Evolutionary conservation across 2,329 filamentous ascomycete genomes (phyloP), one percentile per base, ranked within the genome.

Genomic region (Xylaria arbuscula): DNA sequence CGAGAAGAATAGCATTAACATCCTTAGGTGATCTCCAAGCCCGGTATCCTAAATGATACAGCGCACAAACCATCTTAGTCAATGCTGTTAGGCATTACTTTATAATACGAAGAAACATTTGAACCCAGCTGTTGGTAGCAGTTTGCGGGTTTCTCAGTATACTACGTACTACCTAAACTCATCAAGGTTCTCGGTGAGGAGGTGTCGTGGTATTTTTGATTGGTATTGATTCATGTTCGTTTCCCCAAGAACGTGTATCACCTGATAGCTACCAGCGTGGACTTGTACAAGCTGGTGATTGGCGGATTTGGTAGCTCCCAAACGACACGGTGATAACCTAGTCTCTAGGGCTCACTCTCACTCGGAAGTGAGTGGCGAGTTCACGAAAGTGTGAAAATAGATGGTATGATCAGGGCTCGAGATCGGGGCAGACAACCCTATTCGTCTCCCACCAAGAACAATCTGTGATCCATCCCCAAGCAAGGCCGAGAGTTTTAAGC

Each of bases 391-490:
- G 45, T 54, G 51, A 36, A n/a, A 15, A n/a, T 19, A n/a, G 2
- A 51, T n/a, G 28, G 28, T 28, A 28, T 28, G 28, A 57, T 51
- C 45, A 22, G 59, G 54, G 64, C 40, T 59, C 28, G 32, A 47
- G n/a, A 64, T 36, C 19, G 28, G 34, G 50, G 22, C 34, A 50
- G 45, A 19, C 32, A 62, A 58, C 64, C 54, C 50, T 57, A 51
- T 13, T 51, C 13, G 48, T 24, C 51, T 24, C 63, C 22, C 17
- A 36, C 42, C 57, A 50, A 62, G 10, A 62, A 57, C 42, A 38
- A 40, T 50, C 58, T 51, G 64, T 51, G 57, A 66, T 62, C 15
- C n/a, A n/a, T n/a, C n/a, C 57, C 51, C 22, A 61, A 24, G 15
- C 13, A 34, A 19, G 24, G 55, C 50, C 34, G 56, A 42, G 56